Evolutionary conservation across 78 protist species (phyloP), one percentile per base, ranked within the genome.

Genomic region (Dictyostelium firmibasis): DNA sequence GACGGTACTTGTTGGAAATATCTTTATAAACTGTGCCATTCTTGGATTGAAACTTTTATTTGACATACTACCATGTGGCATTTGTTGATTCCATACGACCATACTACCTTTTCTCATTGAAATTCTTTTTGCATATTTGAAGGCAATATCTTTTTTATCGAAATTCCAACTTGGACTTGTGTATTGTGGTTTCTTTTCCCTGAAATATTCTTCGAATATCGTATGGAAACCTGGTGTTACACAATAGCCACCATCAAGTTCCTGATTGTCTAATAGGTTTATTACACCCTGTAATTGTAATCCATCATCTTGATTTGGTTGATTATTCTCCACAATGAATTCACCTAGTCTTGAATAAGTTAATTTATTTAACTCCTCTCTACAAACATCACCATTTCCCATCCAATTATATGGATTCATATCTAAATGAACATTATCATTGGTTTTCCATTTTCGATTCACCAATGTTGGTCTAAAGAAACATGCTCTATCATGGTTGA

Each of bases 321-420:
- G 91, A 29, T 91, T 91, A 78, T 91, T 91, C 38, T 91, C 94
- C 18, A 64, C 78, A 1, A 91, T 91, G 64, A 91, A 91, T 81
- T 91, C 88, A 1, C 57, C 70, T 0, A 78, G 10, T 18, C 67
- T 44, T 43, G 31, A 78, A n/a, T 91, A 91, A 0, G 77, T 77
- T 23, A 91, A 31, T 23, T n/a, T 16, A 44, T 50, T 85, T 13
- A 91, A 50, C 27, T 91, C 94, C 2, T 38, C 20, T 44, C 69
- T 36, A 31, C 64, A 25, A 8, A n/a, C 41, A 13, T 47, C 44
- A 0, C 89, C 89, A 31, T 41, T 81, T 1, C 84, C 83, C 77
- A 72, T 69, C 91, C 88, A 91, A 27, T 91, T 82, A 41, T 67
- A 83, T 35, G 94, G 94, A 20, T 91, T 91, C 94, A 91, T 83